phyloP scores from a whole-genome alignment of 202 grass and related monocot species.

The Musa balbisiana region DNA sequence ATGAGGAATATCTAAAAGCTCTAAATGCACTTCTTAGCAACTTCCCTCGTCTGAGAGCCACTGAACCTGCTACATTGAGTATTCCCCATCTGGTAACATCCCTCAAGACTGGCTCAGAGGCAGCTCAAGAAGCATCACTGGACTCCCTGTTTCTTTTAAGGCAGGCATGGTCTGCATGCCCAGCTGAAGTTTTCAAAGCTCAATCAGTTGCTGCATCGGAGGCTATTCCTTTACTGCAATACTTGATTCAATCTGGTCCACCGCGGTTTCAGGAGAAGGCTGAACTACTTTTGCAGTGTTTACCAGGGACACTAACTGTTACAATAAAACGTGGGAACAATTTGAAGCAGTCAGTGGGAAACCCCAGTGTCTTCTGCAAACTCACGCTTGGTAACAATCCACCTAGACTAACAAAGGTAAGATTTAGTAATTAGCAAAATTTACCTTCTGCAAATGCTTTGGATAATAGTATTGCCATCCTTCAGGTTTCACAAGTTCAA shows the following conservation, averaged over 20 bases:
- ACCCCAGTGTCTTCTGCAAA: conserved; percentile 95
- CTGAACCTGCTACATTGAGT: conserved; percentile 90
- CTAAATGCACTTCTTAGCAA: conserved; percentile 87
- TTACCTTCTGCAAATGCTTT: no score
- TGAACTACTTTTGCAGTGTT: conserved; percentile 89
- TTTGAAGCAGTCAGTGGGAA: conserved; percentile 93
- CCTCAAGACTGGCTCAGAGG: conserved; percentile 94
- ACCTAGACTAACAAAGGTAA: conserved; percentile 90
- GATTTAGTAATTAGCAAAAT: neutral
- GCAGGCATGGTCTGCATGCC: conserved; percentile 96
- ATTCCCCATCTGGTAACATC: conserved; percentile 98
- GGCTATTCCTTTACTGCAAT: conserved; percentile 96
- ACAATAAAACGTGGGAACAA: conserved; percentile 95
- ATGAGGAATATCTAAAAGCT: conserved; percentile 97
- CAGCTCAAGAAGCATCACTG: conserved; percentile 92
- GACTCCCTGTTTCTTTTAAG: conserved; percentile 93
- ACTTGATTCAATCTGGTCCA: conserved; percentile 96
- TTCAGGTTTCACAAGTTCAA: no score
- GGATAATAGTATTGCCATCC: no score
- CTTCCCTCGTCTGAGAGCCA: conserved; percentile 90
- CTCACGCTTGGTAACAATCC: conserved; percentile 97
- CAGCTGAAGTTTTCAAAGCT: conserved; percentile 95
- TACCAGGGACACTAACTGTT: conserved; percentile 92
- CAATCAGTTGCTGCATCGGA: conserved; percentile 97
- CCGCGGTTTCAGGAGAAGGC: conserved; percentile 98